Percentiles rank a stretch among this genome's conserved stretches.
These are phyloP conservation scores for Beauveria caledonica DNA, from an alignment of 2,329 filamentous ascomycete genomes.

Conservation along the genomic window DNA sequence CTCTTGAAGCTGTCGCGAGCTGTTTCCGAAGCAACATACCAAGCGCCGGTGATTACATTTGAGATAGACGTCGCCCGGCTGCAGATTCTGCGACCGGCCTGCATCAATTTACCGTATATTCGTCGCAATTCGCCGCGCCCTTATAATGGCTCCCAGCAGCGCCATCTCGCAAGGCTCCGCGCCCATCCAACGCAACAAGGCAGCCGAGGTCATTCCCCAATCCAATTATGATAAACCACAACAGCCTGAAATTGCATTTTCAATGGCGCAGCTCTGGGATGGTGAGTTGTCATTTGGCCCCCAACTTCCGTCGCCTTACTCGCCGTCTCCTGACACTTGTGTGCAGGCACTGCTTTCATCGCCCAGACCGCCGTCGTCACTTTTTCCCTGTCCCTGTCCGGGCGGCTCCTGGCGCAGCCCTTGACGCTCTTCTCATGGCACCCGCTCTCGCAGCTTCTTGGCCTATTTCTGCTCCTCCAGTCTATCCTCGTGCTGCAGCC, in stretches of 20 bases:
- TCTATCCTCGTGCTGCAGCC: slow-evolving; percentile 81
- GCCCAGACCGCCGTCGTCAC: slow-evolving; percentile 74
- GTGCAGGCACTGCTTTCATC: slow-evolving; percentile 66
- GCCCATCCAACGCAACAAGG: neutral
- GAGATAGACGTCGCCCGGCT: neutral
- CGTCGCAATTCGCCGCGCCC: neutral
- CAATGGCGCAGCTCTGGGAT: neutral
- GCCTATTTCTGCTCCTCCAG: slow-evolving; percentile 67
- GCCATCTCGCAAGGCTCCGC: neutral
- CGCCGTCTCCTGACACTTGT: neutral
- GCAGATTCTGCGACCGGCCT: neutral
- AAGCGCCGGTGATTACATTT: neutral
- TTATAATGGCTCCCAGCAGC: neutral
- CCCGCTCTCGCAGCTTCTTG: slow-evolving; percentile 62
- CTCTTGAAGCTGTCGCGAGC: neutral
- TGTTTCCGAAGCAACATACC: neutral
- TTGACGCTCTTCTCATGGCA: slow-evolving; percentile 83
- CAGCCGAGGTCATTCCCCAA: neutral
- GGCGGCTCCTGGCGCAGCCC: slow-evolving; percentile 58
- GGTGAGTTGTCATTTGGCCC: neutral
- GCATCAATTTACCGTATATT: neutral
- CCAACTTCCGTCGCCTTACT: neutral
- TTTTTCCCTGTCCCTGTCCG: slow-evolving; percentile 70
- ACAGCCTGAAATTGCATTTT: neutral
- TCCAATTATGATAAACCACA: neutral